Base-by-base conservation (phyloP, 495 filamentous ascomycete species). In the Sphaerosporella brunnea region DNA sequence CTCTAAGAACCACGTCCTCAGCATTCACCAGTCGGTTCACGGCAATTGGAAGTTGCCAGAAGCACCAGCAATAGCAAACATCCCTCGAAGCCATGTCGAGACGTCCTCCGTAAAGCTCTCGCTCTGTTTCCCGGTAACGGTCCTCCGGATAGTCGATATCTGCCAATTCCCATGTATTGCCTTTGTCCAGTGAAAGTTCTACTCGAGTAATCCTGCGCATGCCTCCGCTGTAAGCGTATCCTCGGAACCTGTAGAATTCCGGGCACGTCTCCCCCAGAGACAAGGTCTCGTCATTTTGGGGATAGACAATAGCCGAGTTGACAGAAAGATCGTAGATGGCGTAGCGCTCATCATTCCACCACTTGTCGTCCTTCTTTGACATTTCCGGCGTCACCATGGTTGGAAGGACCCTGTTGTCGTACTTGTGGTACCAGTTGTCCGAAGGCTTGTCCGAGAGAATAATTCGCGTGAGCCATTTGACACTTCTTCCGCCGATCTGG, bases 371-470 rank as follows among this genome's bases (percentile, higher is more conserved):
- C 36, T 73, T 70, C 1, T 79, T 79, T 34, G 82, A 73, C 64
- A 81, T 79, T 50, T 93, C 87, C 0, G 88, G 86, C 9, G 73
- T 77, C 11, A 95, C 73, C 75, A 78, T 88, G 0, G 84, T 93
- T 13, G 88, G 88, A 38, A 96, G 63, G 7, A 95, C 87, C 37
- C 88, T 68, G 53, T 96, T 96, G 58, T 96, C 88, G 57, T 92
- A 84, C 46, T 92, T 84, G 62, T 96, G 88, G 53, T 95, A 96
- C 86, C 87, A 94, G 53, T 93, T 94, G 42, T 88, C 80, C 57
- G 84, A 93, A 0, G 88, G 88, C 2, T 64, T 62, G 4, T 75
- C 72, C 0, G 85, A 90, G 39, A 95, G 56, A 24, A 87, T 80
- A 42, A 96, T 71, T 35, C 70, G 78, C 67, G 82, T 93, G 51